Evolutionary conservation across 2,329 filamentous ascomycete genomes (phyloP).

Genomic region (Colletotrichum agaves): DNA sequence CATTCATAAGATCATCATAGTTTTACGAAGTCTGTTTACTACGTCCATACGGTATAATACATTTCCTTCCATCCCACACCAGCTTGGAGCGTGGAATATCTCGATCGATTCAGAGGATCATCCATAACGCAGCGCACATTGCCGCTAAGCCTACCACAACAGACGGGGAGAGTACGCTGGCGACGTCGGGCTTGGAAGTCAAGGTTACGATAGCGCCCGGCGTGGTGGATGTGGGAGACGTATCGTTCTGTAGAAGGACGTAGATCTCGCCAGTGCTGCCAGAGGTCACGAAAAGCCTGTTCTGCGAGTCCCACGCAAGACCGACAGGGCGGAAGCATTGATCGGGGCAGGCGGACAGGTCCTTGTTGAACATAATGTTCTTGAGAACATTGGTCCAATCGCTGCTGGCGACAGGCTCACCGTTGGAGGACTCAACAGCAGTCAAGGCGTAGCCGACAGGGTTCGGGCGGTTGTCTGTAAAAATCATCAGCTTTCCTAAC

Average conservation of each 20-base stretch:
- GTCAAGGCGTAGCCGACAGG: constrained; percentile 60
- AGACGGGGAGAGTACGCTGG: neutral
- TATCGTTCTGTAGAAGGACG: constrained; percentile 52
- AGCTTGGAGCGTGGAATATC: too few relatives aligned
- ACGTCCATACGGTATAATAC: too few relatives aligned
- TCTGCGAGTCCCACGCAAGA: constrained; percentile 61
- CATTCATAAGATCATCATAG: too few relatives aligned
- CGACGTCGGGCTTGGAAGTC: constrained; percentile 17
- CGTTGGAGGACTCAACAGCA: constrained; percentile 53
- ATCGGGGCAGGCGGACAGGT: constrained; percentile 63
- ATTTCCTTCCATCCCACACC: too few relatives aligned
- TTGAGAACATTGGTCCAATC: constrained; percentile 59
- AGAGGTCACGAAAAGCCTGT: constrained; percentile 70
- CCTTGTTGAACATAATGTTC: constrained; percentile 66
- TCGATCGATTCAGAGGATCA: neutral
- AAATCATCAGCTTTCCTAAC: constrained; percentile 1
- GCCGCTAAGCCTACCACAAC: neutral
- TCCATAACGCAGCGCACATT: neutral
- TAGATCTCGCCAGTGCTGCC: constrained; percentile 75
- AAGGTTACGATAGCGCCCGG: constrained; percentile 25
- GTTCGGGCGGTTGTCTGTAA: constrained; percentile 52
- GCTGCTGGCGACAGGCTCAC: constrained; percentile 51
- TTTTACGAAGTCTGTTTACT: too few relatives aligned
- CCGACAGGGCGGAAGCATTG: constrained; percentile 73
- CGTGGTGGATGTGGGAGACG: constrained; percentile 16